A percentile compares a stretch with the other conserved stretches of the same genome.
Evolutionary conservation across 495 filamentous ascomycete species (phyloP).

Genomic region (Lasiosphaeris hirsuta): DNA sequence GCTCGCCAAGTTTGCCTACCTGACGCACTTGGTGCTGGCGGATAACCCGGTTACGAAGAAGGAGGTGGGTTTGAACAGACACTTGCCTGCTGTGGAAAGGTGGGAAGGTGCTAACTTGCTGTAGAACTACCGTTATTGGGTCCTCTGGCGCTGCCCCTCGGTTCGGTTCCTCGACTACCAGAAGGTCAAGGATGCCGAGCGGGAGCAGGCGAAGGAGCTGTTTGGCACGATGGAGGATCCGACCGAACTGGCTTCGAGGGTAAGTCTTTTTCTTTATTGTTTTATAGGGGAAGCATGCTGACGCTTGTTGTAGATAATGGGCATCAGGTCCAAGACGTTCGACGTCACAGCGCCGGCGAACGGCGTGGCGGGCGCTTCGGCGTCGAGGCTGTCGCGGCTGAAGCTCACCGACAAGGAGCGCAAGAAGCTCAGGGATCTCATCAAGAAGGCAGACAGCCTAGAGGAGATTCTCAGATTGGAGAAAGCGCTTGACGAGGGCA

Average conservation of each 20-base stretch:
- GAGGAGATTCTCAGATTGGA: conserved; percentile 80
- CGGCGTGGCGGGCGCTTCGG: conserved; percentile 30
- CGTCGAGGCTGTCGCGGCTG: conserved; percentile 63
- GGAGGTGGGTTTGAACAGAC: conserved; percentile 78
- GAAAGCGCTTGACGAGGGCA: conserved; percentile 81
- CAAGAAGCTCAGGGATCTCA: conserved; percentile 58
- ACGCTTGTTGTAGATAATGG: conserved; percentile 63
- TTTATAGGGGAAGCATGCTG: not conserved
- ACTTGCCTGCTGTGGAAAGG: not conserved
- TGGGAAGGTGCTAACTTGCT: conserved; percentile 6
- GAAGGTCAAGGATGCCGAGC: conserved; percentile 85
- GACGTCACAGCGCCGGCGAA: conserved; percentile 53
- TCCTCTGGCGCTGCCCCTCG: conserved; percentile 79
- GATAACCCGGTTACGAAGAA: conserved; percentile 90
- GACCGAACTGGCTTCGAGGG: conserved; percentile 68
- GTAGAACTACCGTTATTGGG: conserved; percentile 88
- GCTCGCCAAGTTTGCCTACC: conserved; percentile 59
- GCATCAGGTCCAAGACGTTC: conserved; percentile 79
- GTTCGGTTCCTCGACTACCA: conserved; percentile 92
- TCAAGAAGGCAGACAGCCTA: conserved; percentile 77
- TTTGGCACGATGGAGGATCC: conserved; percentile 78
- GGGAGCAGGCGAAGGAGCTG: conserved; percentile 66
- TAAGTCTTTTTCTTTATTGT: conserved; percentile 6
- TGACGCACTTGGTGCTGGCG: conserved; percentile 77
- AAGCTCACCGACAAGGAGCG: conserved; percentile 65